phyloP scores from a whole-genome alignment of 1,139 yeast genomes.

The Pichia inconspicua region DNA sequence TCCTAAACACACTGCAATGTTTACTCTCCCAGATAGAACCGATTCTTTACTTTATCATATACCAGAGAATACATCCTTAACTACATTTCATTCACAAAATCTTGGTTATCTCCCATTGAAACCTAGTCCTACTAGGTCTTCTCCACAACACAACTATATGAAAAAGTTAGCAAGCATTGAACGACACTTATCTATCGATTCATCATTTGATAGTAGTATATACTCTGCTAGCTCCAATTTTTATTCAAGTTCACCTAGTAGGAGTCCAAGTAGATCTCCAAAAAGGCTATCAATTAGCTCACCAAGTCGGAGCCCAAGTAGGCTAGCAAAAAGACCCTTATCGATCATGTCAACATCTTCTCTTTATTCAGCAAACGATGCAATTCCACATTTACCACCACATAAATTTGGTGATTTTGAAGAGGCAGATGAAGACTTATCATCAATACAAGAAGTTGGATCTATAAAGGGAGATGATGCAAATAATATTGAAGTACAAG shows the following conservation, averaged over 20 bases:
- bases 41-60: constrained; percentile 15
- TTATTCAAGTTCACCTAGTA: constrained; percentile 3
- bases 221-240: neutral
- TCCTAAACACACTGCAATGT: constrained; percentile 10
- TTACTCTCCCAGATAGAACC: constrained; percentile 9
- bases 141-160: constrained; percentile 11
- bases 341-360: constrained; percentile 4
- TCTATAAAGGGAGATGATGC: constrained; percentile 28
- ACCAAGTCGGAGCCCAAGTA: neutral
- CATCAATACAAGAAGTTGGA: constrained; percentile 14
- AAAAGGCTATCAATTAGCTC: constrained; percentile 1
- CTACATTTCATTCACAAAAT: constrained; percentile 11
- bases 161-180: constrained; percentile 1
- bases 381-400: neutral
- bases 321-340: neutral
- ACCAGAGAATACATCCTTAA: constrained; percentile 18
- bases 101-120: constrained; percentile 10
- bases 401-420: neutral
- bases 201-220: neutral
- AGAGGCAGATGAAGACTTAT: constrained; percentile 3
- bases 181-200: neutral
- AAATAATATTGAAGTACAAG: constrained; percentile 58
- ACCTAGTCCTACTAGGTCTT: neutral
- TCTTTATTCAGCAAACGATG: neutral
- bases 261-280: neutral